Percentiles rank a stretch among this genome's conserved stretches.
Evolutionary conservation across 1,139 yeast genomes (phyloP).

Genomic region (Sugiyamaella sp.): DNA sequence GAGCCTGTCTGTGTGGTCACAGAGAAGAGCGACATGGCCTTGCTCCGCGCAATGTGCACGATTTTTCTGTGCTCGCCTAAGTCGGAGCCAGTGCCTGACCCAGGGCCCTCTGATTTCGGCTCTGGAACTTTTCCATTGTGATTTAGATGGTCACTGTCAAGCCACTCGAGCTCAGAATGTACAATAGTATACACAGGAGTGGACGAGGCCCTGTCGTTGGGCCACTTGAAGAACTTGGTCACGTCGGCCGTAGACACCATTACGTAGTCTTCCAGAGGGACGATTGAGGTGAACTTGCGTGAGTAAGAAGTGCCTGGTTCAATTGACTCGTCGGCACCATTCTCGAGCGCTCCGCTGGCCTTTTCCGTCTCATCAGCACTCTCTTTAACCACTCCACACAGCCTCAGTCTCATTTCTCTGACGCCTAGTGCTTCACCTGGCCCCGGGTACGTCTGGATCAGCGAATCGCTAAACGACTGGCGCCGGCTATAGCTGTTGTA

Average conservation of each 20-base stretch:
- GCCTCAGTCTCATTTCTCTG: conserved; percentile 40
- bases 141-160: conserved; percentile 19
- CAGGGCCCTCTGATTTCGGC: background rate
- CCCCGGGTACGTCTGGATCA: conserved; percentile 37
- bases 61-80: conserved; percentile 16
- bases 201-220: conserved; percentile 1
- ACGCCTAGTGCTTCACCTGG: conserved; percentile 48
- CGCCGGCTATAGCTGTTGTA: conserved; percentile 16
- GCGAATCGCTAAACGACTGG: conserved; percentile 14
- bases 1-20: conserved; percentile 27
- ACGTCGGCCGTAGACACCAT: conserved; percentile 36
- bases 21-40: conserved; percentile 35
- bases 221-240: conserved; percentile 15
- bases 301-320: conserved; percentile 23
- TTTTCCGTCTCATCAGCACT: conserved; percentile 36
- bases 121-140: background rate
- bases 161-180: conserved; percentile 36
- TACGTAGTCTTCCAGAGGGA: conserved; percentile 37
- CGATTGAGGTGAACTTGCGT: conserved; percentile 24
- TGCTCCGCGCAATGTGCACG: conserved; percentile 27
- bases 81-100: no score
- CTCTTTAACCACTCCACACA: conserved; percentile 9
- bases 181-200: conserved; percentile 8
- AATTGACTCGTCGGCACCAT: background rate
- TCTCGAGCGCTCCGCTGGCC: conserved; percentile 16